A percentile compares a stretch with the other conserved stretches of the same genome.
Conservation (phyloP, 2,329 filamentous ascomycete species). For the Phyllosticta ampelicida region DNA sequence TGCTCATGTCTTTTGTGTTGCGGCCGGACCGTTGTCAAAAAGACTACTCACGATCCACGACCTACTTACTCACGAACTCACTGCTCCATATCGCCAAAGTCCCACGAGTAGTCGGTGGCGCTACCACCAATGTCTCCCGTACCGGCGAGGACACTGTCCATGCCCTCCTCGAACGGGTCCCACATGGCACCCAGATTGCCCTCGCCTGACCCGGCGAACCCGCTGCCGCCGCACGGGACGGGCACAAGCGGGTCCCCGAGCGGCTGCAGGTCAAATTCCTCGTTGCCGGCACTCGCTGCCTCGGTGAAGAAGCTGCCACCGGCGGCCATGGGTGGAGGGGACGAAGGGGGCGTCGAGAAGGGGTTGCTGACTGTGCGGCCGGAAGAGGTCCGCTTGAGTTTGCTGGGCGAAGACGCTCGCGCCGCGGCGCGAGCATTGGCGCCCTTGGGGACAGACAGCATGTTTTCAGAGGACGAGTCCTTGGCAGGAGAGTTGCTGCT, state of each 20-base stretch:
- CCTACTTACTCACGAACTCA: neutral
- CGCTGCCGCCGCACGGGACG: neutral
- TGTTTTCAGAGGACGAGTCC: neutral
- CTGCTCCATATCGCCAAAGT: neutral
- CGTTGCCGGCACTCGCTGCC: neutral
- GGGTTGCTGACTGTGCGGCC: slow-evolving; percentile 18
- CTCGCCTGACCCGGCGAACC: neutral
- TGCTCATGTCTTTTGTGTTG: neutral
- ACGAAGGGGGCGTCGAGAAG: slow-evolving; percentile 28
- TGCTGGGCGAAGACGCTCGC: neutral
- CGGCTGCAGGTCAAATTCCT: neutral
- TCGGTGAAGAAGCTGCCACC: neutral
- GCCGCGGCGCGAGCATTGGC: neutral
- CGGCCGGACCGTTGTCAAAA: neutral
- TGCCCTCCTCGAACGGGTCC: neutral
- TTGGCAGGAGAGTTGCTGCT: neutral
- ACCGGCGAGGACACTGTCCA: neutral
- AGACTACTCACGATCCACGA: neutral
- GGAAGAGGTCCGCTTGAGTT: slow-evolving; percentile 1
- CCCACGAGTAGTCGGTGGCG: neutral
- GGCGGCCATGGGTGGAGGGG: slow-evolving; percentile 15
- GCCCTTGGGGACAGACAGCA: slow-evolving; percentile 6
- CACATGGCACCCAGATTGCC: slow-evolving; percentile 1
- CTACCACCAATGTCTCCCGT: neutral
- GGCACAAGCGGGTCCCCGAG: neutral